Percentiles rank a stretch among this genome's conserved stretches.
These are phyloP conservation scores for Tephrocybe sp. DNA, from an alignment of 768 basidiomycete species.

Conservation along the genomic window DNA sequence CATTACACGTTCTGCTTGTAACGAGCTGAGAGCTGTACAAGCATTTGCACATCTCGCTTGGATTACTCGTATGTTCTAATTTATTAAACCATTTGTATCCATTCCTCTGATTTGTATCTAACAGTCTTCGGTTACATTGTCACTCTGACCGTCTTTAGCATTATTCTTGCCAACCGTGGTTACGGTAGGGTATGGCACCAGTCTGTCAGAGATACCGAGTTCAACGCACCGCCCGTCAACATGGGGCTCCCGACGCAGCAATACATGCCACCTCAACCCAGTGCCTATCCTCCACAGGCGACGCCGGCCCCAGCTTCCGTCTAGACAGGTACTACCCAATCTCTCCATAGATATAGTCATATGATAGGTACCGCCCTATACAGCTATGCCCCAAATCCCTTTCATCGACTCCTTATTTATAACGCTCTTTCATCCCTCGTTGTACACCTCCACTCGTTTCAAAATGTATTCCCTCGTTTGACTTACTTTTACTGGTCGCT, in stretches of 20 bases:
- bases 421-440: too few relatives aligned
- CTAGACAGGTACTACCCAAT: too few relatives aligned
- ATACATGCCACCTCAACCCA: slow-evolving; percentile 8
- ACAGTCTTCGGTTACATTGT: slow-evolving; percentile 36
- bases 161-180: slow-evolving; percentile 31
- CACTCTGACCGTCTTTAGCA: slow-evolving; percentile 28
- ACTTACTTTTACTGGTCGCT: too few relatives aligned
- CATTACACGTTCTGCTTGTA: too few relatives aligned
- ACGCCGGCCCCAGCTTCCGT: too few relatives aligned
- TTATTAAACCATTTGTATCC: neutral
- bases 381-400: too few relatives aligned
- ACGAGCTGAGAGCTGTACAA: slow-evolving; percentile 35
- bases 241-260: slow-evolving; percentile 5
- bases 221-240: slow-evolving; percentile 23
- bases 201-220: slow-evolving; percentile 33
- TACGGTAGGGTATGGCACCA: slow-evolving; percentile 34
- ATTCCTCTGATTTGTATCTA: slow-evolving; percentile 1
- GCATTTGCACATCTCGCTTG: slow-evolving; percentile 46
- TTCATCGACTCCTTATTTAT: too few relatives aligned
- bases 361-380: too few relatives aligned
- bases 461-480: too few relatives aligned
- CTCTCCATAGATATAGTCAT: too few relatives aligned
- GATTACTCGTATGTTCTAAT: slow-evolving; percentile 34
- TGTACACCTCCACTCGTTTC: too few relatives aligned
- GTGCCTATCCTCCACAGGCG: slow-evolving; percentile 10